Base-by-base conservation (phyloP, 1,284 basidiomycete genomes). In the Boletus hoseneyae region DNA sequence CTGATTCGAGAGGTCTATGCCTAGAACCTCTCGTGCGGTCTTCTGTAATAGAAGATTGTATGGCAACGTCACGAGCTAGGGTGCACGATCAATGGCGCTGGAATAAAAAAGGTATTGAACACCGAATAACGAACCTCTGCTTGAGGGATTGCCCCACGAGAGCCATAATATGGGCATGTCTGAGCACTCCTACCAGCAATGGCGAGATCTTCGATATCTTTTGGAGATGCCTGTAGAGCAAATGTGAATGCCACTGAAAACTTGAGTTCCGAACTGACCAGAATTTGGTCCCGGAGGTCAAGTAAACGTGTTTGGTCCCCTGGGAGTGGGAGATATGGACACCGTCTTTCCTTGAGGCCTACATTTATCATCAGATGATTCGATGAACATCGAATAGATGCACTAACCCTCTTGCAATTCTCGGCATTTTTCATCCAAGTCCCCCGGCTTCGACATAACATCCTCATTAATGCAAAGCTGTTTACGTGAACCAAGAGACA, bases 141-240 rank as follows among this genome's bases (percentile, higher is more conserved):
- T 65, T 94, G 88, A 44, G 87, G 83, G 45, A 97, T 90, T 9
- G 93, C 93, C 46, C 80, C 75, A 41, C 96, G 75, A 5, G 93
- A 89, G 3, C 89, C 93, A 69, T 97, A 99, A 70, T 99, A 99
- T 0, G 95, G 93, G 65, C 97, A 99, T 2, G 83, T 85, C 42
- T 85, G 76, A 5, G 79, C 71, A 38, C 72, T 75, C 63, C 69
- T 73, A 8, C 96, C 95, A 4, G 86, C 73, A 10, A 69, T 67
- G 1, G 92, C 91, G 6, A 98, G 78, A 58, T 98, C 95, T 65
- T 98, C 96, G 7, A 99, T 97, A 57, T 97, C 95, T 64, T 90
- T 92, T 0, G 95, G 91, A 2, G 80, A 77, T 0, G 91, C 88
- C 92, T 93, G 48, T 8, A 30, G 11, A 44, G 47, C 2, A 38